Evolutionary conservation across 208 protist genomes (phyloP).

Genomic region (Wallacemonas collosoma): DNA sequence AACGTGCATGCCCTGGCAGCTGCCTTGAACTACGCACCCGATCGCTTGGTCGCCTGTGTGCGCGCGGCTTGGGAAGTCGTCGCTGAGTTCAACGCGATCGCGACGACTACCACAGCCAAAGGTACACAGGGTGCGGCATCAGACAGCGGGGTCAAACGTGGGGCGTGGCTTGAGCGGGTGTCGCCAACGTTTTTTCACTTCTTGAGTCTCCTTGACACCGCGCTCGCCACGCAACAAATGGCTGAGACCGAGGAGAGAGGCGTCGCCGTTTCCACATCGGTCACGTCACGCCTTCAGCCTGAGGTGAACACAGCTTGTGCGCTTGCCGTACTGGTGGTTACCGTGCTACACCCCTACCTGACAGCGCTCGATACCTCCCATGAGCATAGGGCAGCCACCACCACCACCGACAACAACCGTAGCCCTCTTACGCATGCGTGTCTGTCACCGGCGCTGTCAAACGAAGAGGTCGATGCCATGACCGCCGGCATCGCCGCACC

Average conservation of each 20-base stretch:
- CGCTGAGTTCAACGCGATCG: background rate
- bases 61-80: slow-evolving; percentile 6
- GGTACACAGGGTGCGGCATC: too few species aligned
- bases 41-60: slow-evolving; percentile 5
- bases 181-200: slow-evolving; percentile 9
- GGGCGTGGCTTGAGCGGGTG: background rate
- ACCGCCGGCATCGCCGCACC: background rate
- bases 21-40: background rate
- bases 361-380: background rate
- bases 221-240: background rate
- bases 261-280: background rate
- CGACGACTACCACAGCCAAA: background rate
- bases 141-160: background rate
- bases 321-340: slow-evolving; percentile 1
- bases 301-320: background rate
- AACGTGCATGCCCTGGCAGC: background rate
- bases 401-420: background rate
- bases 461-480: background rate
- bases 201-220: background rate
- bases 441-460: background rate
- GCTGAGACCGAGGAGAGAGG: background rate
- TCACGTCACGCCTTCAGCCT: background rate
- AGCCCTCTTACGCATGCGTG: background rate
- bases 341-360: slow-evolving; percentile 16
- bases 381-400: background rate